These are phyloP conservation scores for Naganishia onofrii DNA, from an alignment of 768 basidiomycete species.

Conservation along the genomic window DNA sequence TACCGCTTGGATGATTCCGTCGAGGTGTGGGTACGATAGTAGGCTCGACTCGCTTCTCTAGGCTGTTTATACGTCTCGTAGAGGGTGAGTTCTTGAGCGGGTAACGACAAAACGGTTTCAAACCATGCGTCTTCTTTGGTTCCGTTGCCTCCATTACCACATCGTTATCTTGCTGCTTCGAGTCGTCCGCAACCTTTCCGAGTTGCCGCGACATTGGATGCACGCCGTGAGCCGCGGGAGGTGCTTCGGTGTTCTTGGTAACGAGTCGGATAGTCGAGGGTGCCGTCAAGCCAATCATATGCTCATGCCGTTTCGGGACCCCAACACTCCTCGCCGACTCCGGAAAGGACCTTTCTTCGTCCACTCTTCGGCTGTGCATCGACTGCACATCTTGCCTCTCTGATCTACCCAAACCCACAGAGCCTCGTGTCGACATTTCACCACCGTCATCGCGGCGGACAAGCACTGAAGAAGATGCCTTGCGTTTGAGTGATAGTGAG, in stretches of 20 bases:
- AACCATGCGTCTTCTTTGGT: too few relatives aligned
- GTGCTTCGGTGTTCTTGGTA: neutral
- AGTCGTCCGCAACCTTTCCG: neutral
- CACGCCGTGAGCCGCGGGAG: too few relatives aligned
- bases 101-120: conserved; percentile 11
- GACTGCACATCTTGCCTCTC: neutral
- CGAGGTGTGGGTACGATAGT: too few relatives aligned
- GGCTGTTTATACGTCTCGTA: neutral
- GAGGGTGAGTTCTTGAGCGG: conserved; percentile 1
- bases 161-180: neutral
- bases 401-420: neutral
- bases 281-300: conserved; percentile 6
- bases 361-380: too few relatives aligned
- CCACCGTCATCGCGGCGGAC: neutral
- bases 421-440: neutral
- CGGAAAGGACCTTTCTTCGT: neutral
- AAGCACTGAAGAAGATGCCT: neutral
- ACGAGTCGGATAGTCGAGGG: conserved; percentile 11
- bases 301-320: conserved; percentile 10
- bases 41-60: neutral
- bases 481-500: conserved; percentile 10
- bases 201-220: neutral
- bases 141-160: neutral
- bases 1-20: neutral
- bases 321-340: neutral